Evolutionary conservation across 176 grass and related monocot genomes (phyloP).

Genomic region (Poa annua): DNA sequence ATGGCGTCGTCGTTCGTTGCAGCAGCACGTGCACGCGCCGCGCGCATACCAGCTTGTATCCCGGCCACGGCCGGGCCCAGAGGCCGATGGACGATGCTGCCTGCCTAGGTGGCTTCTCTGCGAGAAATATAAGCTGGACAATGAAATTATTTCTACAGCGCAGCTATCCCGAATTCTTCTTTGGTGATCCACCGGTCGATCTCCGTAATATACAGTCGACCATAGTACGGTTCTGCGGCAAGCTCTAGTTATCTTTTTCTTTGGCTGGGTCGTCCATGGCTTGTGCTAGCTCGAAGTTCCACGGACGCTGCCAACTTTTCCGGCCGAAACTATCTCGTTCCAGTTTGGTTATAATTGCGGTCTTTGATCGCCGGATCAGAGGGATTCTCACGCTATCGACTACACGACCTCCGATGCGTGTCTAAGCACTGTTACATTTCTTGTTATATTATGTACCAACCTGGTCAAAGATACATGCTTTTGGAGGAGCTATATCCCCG

Average conservation of each 20-base stretch:
- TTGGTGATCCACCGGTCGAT: no score
- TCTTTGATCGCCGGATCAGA: slow-evolving; percentile 33
- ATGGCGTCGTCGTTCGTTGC: background rate
- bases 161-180: no score
- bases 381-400: slow-evolving; percentile 76
- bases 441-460: background rate
- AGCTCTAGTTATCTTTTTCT: background rate
- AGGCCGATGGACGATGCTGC: background rate
- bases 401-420: slow-evolving; percentile 24
- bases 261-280: background rate
- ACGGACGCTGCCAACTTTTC: background rate
- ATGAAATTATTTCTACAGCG: no score
- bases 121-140: background rate
- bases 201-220: no score
- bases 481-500: background rate
- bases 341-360: background rate
- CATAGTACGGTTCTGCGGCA: no score
- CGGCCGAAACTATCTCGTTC: background rate
- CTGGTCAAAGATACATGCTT: slow-evolving; percentile 65
- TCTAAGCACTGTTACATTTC: background rate
- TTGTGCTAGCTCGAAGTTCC: background rate
- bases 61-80: slow-evolving; percentile 11
- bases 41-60: slow-evolving; percentile 37
- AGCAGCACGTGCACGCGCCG: slow-evolving; percentile 47
- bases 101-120: background rate